phyloP scores from a whole-genome alignment of 768 basidiomycete species.

The Trametes sanguinea region DNA sequence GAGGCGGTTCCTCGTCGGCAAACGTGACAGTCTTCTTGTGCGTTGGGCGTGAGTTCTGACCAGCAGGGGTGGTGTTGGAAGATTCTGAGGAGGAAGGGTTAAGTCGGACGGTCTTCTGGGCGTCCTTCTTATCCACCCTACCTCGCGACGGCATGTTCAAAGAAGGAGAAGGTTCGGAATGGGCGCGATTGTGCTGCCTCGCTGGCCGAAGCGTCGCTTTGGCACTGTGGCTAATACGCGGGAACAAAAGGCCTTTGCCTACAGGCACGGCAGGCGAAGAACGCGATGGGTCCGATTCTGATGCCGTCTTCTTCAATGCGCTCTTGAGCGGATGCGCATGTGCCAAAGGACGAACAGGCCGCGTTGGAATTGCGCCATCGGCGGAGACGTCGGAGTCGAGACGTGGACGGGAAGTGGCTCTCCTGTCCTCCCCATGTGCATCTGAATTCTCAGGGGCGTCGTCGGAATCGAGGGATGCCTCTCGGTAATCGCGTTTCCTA shows the following conservation, averaged over 20 bases:
- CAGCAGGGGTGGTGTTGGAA: neutral
- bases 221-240: neutral
- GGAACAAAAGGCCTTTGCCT: neutral
- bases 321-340: slow-evolving; percentile 12
- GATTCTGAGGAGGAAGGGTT: neutral
- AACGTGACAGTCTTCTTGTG: slow-evolving; percentile 8
- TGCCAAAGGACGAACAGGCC: no score
- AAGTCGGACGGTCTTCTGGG: neutral
- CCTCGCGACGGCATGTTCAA: neutral
- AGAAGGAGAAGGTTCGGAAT: neutral
- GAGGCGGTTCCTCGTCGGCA: neutral
- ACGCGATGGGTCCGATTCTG: neutral
- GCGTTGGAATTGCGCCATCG: neutral
- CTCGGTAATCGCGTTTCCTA: neutral
- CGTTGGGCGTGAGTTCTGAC: neutral
- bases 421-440: neutral
- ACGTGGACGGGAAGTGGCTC: slow-evolving; percentile 1
- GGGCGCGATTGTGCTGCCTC: slow-evolving; percentile 9
- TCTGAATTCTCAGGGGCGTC: neutral
- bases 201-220: slow-evolving; percentile 2
- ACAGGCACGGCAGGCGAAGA: neutral
- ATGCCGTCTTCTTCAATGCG: slow-evolving; percentile 3
- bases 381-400: neutral
- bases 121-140: neutral
- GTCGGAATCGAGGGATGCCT: neutral